Percentiles rank a stretch among this genome's conserved stretches.
Conservation (phyloP, 306 rosid genomes). For the Senna siamea region DNA sequence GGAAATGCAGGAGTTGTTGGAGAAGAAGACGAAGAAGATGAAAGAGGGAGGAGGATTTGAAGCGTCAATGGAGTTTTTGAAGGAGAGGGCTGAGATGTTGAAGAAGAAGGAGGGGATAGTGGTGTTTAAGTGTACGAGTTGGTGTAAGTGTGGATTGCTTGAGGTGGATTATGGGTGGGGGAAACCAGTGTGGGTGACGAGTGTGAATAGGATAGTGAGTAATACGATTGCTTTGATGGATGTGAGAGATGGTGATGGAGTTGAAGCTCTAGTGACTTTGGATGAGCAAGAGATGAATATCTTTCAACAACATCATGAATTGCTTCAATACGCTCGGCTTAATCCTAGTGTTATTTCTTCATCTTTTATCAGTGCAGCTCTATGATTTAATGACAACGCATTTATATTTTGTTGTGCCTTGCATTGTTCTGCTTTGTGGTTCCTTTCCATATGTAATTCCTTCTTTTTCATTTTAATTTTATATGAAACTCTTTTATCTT, state of each 20-base stretch:
- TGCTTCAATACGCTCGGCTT: constrained; percentile 38
- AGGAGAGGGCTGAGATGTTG: constrained; percentile 37
- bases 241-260: constrained; percentile 43
- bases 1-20: constrained; percentile 32
- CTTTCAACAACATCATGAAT: constrained; percentile 4
- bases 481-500: no score
- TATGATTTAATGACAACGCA: no score
- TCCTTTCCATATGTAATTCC: no score
- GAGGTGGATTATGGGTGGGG: constrained; percentile 57
- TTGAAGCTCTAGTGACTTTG: constrained; percentile 48
- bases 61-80: constrained; percentile 43
- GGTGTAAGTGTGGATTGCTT: constrained; percentile 49
- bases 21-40: constrained; percentile 35
- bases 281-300: constrained; percentile 18
- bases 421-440: no score
- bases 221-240: constrained; percentile 53
- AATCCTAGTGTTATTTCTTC: constrained; percentile 24
- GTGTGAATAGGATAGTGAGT: constrained; percentile 44
- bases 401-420: no score
- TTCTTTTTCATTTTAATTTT: no score
- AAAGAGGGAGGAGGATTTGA: constrained; percentile 37
- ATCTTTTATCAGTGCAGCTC: not conserved
- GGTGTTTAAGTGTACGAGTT: constrained; percentile 50
- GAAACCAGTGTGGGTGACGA: constrained; percentile 41
- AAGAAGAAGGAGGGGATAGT: not conserved